phyloP scores from a whole-genome alignment of 345 rosid species.

The Raphanus sativus region DNA sequence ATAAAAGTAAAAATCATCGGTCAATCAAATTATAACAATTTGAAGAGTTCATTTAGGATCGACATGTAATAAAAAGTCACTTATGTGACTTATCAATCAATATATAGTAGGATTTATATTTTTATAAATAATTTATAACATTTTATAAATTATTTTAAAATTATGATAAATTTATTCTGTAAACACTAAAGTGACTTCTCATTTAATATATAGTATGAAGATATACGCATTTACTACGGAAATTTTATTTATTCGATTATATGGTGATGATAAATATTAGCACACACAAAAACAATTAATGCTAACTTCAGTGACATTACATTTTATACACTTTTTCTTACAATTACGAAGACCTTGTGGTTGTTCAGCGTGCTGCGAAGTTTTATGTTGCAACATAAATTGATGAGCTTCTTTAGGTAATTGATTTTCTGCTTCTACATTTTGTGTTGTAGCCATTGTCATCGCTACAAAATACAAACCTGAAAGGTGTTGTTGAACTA shows the following conservation, averaged over 20 bases:
- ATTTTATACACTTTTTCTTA: background rate
- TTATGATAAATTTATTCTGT: too few species aligned
- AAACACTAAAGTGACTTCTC: too few species aligned
- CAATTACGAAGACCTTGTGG: background rate
- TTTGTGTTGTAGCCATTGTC: background rate
- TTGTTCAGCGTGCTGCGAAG: background rate
- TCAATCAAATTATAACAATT: too few species aligned
- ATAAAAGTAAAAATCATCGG: too few species aligned
- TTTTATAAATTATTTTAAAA: too few species aligned
- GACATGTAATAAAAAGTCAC: too few species aligned
- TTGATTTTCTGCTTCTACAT: background rate
- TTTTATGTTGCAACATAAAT: background rate
- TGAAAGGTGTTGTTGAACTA: background rate
- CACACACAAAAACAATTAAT: background rate
- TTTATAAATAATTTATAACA: too few species aligned
- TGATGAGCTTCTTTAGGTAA: background rate
- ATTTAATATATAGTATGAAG: too few species aligned
- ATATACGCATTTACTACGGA: too few species aligned
- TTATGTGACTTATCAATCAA: too few species aligned
- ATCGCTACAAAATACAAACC: background rate
- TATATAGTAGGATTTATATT: too few species aligned
- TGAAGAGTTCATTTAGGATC: too few species aligned
- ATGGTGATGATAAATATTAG: background rate
- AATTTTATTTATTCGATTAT: background rate
- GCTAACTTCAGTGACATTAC: background rate